Conservation (phyloP, 352 stramenopile genomes). For the Phytophthora rubi region DNA sequence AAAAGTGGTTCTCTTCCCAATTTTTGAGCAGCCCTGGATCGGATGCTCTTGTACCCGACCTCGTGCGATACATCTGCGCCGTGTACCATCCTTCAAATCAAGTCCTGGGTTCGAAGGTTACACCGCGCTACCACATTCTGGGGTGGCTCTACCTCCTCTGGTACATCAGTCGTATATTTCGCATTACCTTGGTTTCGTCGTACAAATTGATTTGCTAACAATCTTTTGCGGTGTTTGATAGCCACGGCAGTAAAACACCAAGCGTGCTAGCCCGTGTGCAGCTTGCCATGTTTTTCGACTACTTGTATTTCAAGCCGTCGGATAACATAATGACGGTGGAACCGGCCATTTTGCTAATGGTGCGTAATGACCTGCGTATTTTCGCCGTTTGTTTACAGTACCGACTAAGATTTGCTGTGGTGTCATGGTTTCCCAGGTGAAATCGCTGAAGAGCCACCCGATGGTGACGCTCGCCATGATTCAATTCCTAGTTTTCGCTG, state of each 20-base stretch:
- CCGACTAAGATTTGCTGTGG: slow-evolving; percentile 11
- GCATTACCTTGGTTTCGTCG: neutral
- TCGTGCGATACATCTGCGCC: slow-evolving; percentile 85
- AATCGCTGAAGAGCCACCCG: slow-evolving; percentile 86
- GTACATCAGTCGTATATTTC: slow-evolving; percentile 35
- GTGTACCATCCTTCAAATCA: slow-evolving; percentile 88
- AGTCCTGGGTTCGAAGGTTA: slow-evolving; percentile 83
- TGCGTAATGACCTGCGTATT: slow-evolving; percentile 29
- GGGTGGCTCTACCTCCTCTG: slow-evolving; percentile 88
- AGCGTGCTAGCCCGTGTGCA: slow-evolving; percentile 75
- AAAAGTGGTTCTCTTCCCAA: slow-evolving; percentile 88
- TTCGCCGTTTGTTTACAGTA: neutral
- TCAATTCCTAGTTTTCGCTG: slow-evolving; percentile 85
- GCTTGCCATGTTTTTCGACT: slow-evolving; percentile 90
- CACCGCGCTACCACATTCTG: slow-evolving; percentile 85
- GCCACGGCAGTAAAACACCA: slow-evolving; percentile 71
- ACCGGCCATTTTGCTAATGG: slow-evolving; percentile 84
- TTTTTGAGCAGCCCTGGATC: slow-evolving; percentile 74
- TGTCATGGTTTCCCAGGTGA: slow-evolving; percentile 48
- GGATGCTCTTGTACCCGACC: slow-evolving; percentile 78
- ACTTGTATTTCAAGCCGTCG: slow-evolving; percentile 81
- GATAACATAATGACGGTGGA: slow-evolving; percentile 89
- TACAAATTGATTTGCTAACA: slow-evolving; percentile 9
- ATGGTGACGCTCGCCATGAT: slow-evolving; percentile 86
- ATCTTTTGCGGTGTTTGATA: slow-evolving; percentile 11